phyloP scores from a whole-genome alignment of 2,329 filamentous ascomycete species.

The Fusarium bactridioides region DNA sequence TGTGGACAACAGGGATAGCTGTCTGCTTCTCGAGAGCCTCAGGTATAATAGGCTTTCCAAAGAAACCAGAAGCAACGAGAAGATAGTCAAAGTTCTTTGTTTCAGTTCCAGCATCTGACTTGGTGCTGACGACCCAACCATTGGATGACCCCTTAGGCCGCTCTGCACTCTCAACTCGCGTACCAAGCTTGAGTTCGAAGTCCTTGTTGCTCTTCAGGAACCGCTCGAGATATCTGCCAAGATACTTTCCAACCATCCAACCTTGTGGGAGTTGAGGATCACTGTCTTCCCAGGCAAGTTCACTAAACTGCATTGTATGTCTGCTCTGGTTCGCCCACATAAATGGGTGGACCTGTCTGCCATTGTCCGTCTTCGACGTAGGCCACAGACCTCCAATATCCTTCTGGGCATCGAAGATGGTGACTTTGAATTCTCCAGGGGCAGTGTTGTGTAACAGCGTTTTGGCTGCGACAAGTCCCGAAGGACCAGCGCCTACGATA shows the following conservation, averaged over 20 bases:
- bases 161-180: slow-evolving; percentile 54
- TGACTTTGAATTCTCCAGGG: slow-evolving; percentile 67
- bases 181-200: slow-evolving; percentile 59
- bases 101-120: slow-evolving; percentile 48
- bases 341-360: slow-evolving; percentile 67
- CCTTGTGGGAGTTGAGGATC: slow-evolving; percentile 75
- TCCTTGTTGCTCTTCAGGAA: slow-evolving; percentile 58
- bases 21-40: slow-evolving; percentile 48
- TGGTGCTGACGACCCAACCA: slow-evolving; percentile 54
- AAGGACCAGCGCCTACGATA: slow-evolving; percentile 69
- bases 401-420: slow-evolving; percentile 71
- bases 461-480: slow-evolving; percentile 75
- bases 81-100: slow-evolving; percentile 73
- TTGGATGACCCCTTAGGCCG: slow-evolving; percentile 46
- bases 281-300: slow-evolving; percentile 72
- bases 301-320: slow-evolving; percentile 77
- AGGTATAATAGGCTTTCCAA: slow-evolving; percentile 67
- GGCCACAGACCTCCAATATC: slow-evolving; percentile 84
- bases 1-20: slow-evolving; percentile 68
- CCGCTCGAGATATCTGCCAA: slow-evolving; percentile 67
- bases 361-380: slow-evolving; percentile 55
- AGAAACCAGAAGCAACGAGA: slow-evolving; percentile 79
- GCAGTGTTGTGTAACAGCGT: slow-evolving; percentile 70
- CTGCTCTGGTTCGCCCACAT: slow-evolving; percentile 79
- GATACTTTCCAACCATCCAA: slow-evolving; percentile 78